Base-by-base conservation (phyloP, 805 yeast genomes). In the Torulaspora gathmanii region DNA sequence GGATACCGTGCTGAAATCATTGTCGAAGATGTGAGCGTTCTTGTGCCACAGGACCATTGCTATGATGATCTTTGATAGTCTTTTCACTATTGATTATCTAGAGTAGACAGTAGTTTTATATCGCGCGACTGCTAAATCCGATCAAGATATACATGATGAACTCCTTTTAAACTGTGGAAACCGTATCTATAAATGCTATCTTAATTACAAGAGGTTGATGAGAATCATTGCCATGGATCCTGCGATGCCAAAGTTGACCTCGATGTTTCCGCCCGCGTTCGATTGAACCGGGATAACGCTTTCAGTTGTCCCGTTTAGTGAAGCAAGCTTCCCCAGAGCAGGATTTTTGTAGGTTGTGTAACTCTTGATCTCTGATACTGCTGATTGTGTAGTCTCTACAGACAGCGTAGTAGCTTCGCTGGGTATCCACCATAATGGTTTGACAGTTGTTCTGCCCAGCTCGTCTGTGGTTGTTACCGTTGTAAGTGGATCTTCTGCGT, bases 1-100 rank as follows among this genome's bases (percentile, higher is more conserved):
- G 1, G 88, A 74, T 3, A 86, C 87, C 0, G 91, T 83, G 40
- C 73, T 72, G 57, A 89, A 89, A 54, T 81, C 82, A 61, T 78
- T 77, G 42, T 73, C 68, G 60, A 73, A 85, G n/a, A 70, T 61
- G 60, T 80, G 84, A n/a, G 67, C 56, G 50, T 73, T 74, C 50
- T 73, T 71, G 61, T 76, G 77, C 67, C 79, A 74, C 33, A 82
- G 74, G 33, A 84, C 91, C 91, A 84, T 84, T 25, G 13, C 44
- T 20, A 40, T 34, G 22, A 40, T 16, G 15, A 9, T 17, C 15
- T 22, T 16, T 2, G 6, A 8, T 15, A 23, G 10, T 22, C 25
- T 30, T 30, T 11, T 26, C 30, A 15, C 28, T 12, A 29, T 25
- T 31, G 34, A 3, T 6, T 13, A n/a, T 15, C 17, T n/a, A 15